Evolutionary conservation across 805 yeast species (phyloP).

Genomic region (Vanderwaltozyma yarrowii): DNA sequence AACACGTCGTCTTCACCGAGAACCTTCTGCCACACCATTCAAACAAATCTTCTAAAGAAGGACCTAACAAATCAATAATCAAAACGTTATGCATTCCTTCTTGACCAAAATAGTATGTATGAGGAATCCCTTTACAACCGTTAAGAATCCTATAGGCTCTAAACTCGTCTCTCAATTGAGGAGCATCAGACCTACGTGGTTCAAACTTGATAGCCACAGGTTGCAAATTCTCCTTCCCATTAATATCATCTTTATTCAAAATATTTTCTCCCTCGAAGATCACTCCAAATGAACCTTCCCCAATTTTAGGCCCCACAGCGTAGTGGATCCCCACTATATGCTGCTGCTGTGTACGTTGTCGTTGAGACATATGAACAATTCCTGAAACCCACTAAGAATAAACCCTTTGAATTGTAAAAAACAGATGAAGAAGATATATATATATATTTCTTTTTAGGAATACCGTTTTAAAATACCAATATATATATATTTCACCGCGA

Average conservation of each 20-base stretch:
- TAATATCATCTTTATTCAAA: slow-evolving; percentile 31
- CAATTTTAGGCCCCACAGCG: slow-evolving; percentile 73
- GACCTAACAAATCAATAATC: slow-evolving; percentile 69
- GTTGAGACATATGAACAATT: neutral
- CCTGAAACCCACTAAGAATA: too few species aligned
- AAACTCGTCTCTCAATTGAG: slow-evolving; percentile 73
- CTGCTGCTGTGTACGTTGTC: slow-evolving; percentile 8
- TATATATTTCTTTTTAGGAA: too few species aligned
- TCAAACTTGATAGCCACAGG: slow-evolving; percentile 74
- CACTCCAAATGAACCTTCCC: slow-evolving; percentile 82
- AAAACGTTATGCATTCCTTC: slow-evolving; percentile 74
- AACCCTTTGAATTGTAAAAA: too few species aligned
- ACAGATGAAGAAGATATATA: too few species aligned
- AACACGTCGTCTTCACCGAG: slow-evolving; percentile 60
- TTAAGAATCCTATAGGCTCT: slow-evolving; percentile 64
- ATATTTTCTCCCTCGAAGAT: slow-evolving; percentile 74
- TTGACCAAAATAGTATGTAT: slow-evolving; percentile 76
- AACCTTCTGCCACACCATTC: slow-evolving; percentile 83
- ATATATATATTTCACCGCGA: too few species aligned
- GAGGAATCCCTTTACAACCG: slow-evolving; percentile 67
- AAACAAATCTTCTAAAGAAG: slow-evolving; percentile 72
- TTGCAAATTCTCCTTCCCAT: slow-evolving; percentile 6
- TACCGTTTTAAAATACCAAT: too few species aligned
- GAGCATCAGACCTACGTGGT: slow-evolving; percentile 73
- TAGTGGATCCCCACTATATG: slow-evolving; percentile 49